Base-by-base conservation (phyloP, 164 flowering plant species). In the Warburgia ugandensis region DNA sequence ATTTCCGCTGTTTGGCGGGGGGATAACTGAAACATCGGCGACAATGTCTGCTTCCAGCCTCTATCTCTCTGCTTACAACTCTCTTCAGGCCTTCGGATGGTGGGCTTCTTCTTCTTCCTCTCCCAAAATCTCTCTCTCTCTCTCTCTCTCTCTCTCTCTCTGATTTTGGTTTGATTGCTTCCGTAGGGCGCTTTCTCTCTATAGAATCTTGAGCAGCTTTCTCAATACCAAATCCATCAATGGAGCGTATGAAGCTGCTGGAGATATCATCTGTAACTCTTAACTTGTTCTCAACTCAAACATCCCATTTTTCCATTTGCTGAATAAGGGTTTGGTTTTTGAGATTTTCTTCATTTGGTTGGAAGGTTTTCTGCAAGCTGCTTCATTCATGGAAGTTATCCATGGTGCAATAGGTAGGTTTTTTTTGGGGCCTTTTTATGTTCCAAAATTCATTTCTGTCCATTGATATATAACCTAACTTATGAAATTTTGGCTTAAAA, bases 381-480 rank as follows among this genome's bases (percentile, higher is more conserved):
- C 55, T 68, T 67, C 90, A 0, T 74, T 81, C 61, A 42, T 80
- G 75, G 97, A 86, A 71, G 90, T 86, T 45, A 23, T 86, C 23
- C 94, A 86, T 61, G 91, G 86, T 37, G 90, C 86, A 29, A 40
- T 80, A 45, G 97, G 95, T 86, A 61, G 28, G 71, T 29, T 32
- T 10, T 13, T 17, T 37, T 6, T 3, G 1, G 4, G 16, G 10
- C 14, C 45, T 41, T 41, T 5, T 4, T 16, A 11, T 9, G 11
- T 13, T 19, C 20, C 19, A 16, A 42, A 4, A 1, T 8, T 10
- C 25, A 16, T 42, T 3, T 10, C 7, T 42, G 45, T 20, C 5
- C 1, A 1, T 37, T 3, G 10, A 20, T 16, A 22, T 23, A 14
- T 23, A n/a, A n/a, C n/a, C n/a, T n/a, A n/a, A n/a, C n/a, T n/a